Evolutionary conservation across 768 basidiomycete species (phyloP).

Genomic region (Paxillus ammoniavirescens): DNA sequence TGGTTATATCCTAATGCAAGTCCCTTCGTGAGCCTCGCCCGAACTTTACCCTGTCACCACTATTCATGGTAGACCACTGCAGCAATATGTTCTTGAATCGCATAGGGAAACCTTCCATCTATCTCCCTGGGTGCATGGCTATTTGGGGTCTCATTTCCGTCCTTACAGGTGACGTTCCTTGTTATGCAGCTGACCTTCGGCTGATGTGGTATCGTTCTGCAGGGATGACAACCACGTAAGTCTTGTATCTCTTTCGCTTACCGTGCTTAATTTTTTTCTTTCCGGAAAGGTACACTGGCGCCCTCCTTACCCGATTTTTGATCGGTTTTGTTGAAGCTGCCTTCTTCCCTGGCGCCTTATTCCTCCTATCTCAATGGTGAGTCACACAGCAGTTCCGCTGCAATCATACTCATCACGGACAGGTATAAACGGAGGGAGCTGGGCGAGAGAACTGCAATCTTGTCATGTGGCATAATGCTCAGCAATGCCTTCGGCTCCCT

Average conservation of each 20-base stretch:
- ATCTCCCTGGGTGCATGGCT: conserved; percentile 65
- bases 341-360: conserved; percentile 67
- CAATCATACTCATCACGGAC: conserved; percentile 44
- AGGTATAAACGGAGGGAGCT: conserved; percentile 75
- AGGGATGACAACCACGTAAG: conserved; percentile 44
- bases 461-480: conserved; percentile 72
- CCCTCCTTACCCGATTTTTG: conserved; percentile 68
- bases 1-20: conserved; percentile 78
- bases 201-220: background rate
- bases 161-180: conserved; percentile 42
- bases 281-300: conserved; percentile 54
- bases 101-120: conserved; percentile 66
- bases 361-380: conserved; percentile 33
- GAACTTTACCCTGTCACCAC: background rate
- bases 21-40: conserved; percentile 57
- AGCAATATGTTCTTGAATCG: conserved; percentile 73
- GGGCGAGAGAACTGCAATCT: conserved; percentile 63
- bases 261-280: conserved; percentile 1
- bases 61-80: background rate
- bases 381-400: conserved; percentile 12
- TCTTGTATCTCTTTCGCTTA: background rate
- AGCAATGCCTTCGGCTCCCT: conserved; percentile 82
- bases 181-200: background rate
- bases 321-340: conserved; percentile 75
- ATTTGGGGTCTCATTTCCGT: conserved; percentile 66